Evolutionary conservation across 495 filamentous ascomycete genomes (phyloP), one percentile per base, ranked within the genome.

Genomic region (Evernia prunastri): DNA sequence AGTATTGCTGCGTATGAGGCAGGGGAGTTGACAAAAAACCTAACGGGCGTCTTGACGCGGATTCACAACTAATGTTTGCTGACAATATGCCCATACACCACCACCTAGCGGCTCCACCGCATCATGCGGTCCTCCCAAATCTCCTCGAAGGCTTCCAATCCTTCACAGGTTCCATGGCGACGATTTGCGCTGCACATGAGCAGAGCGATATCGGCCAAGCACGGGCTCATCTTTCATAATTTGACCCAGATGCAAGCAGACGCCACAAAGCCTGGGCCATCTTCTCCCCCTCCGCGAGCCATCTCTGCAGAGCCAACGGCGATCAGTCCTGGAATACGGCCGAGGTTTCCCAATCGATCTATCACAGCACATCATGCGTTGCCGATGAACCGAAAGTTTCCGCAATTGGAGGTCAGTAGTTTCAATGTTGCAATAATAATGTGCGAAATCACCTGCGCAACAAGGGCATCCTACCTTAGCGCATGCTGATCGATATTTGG

Each of bases 381-480:
- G 29, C 51, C 51, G 51, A 54, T 29, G 33, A n/a, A 54, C 29
- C 51, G 25, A 54, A 33, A 51, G 29, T 2, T 1, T 2, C 15
- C 51, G 20, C 17, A 33, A 33, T 3, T 33, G 51, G 51, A 54
- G 20, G 42, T 29, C 25, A 51, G 27, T 33, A n/a, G 27, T 53
- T 15, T 0, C 15, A 17, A 3, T 3, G 29, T 54, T 54, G 51
- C 29, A 54, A 33, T 54, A 29, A 54, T 29, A 13, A 33, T n/a
- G n/a, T n/a, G n/a, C n/a, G n/a, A n/a, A n/a, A n/a, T n/a, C 51
- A 54, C 23, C 10, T 49, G 23, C 10, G 45, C 23, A 11, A n/a
- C 51, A 54, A 54, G 51, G 51, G 20, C 51, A 18, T 54, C 29
- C 17, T 54, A 10, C 25, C 29, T 33, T 54, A 54, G 51, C 51